These are phyloP conservation scores for Macrophomina tecta DNA, from an alignment of 2,329 filamentous ascomycete genomes.

Conservation along the genomic window DNA sequence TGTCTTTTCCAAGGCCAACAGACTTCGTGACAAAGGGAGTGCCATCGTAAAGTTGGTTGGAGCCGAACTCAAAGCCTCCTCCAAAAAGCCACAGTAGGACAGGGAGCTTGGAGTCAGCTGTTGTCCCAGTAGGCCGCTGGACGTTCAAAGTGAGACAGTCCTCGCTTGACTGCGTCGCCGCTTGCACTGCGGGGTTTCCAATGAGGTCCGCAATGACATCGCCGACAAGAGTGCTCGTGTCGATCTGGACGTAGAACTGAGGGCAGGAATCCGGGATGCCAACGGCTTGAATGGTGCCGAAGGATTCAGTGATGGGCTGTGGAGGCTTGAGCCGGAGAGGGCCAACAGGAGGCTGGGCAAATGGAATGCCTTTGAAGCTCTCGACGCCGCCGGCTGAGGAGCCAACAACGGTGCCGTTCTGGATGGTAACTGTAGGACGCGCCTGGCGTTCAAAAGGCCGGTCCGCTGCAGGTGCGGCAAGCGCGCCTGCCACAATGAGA, in stretches of 20 bases:
- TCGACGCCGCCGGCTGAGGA: slow-evolving; percentile 60
- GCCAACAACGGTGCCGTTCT: slow-evolving; percentile 64
- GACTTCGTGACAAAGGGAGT: slow-evolving; percentile 49
- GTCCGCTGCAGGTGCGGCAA: slow-evolving; percentile 12
- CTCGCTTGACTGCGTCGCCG: slow-evolving; percentile 39
- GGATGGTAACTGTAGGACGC: slow-evolving; percentile 60
- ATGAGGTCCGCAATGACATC: slow-evolving; percentile 34
- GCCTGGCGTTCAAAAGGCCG: neutral
- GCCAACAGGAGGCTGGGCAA: slow-evolving; percentile 25
- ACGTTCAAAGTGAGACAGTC: slow-evolving; percentile 51
- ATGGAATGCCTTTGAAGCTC: slow-evolving; percentile 39
- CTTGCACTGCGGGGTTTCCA: slow-evolving; percentile 49
- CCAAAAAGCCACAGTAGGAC: slow-evolving; percentile 42
- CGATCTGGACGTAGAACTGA: slow-evolving; percentile 45
- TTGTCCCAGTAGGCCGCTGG: slow-evolving; percentile 47
- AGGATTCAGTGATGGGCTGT: slow-evolving; percentile 39
- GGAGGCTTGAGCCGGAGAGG: slow-evolving; percentile 23
- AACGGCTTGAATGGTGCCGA: slow-evolving; percentile 69
- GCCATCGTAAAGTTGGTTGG: slow-evolving; percentile 48
- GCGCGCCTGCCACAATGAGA: neutral
- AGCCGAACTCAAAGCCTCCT: slow-evolving; percentile 30
- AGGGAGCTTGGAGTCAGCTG: slow-evolving; percentile 48
- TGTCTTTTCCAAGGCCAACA: slow-evolving; percentile 62
- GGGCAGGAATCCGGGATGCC: slow-evolving; percentile 67
- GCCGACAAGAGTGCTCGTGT: slow-evolving; percentile 29